phyloP scores from a whole-genome alignment of 1,139 yeast genomes.

The Meyerozyma athensensis region DNA sequence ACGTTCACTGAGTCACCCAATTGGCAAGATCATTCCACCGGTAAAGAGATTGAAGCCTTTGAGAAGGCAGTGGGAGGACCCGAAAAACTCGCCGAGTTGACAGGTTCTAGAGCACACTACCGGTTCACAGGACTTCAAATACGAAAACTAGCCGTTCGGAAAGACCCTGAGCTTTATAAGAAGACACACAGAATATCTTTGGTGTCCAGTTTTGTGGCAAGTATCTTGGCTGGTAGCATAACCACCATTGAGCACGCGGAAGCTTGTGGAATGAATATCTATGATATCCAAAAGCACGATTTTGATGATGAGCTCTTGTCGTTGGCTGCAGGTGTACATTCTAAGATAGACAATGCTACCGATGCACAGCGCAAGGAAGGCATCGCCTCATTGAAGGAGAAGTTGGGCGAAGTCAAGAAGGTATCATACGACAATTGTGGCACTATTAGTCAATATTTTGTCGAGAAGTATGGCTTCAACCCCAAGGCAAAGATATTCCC shows the following conservation, averaged over 20 bases:
- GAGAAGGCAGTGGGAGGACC: conserved; percentile 63
- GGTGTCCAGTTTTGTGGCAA: conserved; percentile 75
- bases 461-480: conserved; percentile 57
- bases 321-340: conserved; percentile 23
- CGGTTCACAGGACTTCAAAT: conserved; percentile 91
- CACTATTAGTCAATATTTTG: conserved; percentile 53
- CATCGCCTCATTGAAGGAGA: conserved; percentile 34
- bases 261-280: conserved; percentile 88
- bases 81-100: conserved; percentile 55
- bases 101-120: conserved; percentile 88
- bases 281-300: conserved; percentile 53
- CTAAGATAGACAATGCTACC: conserved; percentile 9
- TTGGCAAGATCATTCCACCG: conserved; percentile 94
- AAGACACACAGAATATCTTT: conserved; percentile 62
- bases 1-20: conserved; percentile 72
- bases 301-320: conserved; percentile 51
- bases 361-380: conserved; percentile 23
- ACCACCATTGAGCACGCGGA: conserved; percentile 75
- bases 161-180: conserved; percentile 46
- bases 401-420: conserved; percentile 50
- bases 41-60: conserved; percentile 57
- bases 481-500: conserved; percentile 51
- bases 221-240: conserved; percentile 61
- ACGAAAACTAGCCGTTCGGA: conserved; percentile 58
- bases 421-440: conserved; percentile 42